These are phyloP conservation scores for Candida pseudoglaebosa DNA, from an alignment of 805 yeast species.

Conservation along the genomic window DNA sequence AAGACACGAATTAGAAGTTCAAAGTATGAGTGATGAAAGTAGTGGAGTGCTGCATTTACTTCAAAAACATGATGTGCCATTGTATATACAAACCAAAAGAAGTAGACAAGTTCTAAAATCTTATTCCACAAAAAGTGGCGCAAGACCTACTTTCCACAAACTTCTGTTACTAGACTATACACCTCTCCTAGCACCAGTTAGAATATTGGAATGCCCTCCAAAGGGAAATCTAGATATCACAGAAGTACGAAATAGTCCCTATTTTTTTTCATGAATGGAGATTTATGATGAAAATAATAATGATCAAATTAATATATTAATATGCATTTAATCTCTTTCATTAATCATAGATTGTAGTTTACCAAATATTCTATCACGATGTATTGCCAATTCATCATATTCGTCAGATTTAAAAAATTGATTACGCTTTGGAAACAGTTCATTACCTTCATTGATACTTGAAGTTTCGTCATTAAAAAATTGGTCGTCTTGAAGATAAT, in stretches of 20 bases:
- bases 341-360: constrained; percentile 53
- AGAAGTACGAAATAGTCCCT: constrained; percentile 28
- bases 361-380: constrained; percentile 61
- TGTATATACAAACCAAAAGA: constrained; percentile 13
- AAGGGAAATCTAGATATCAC: constrained; percentile 31
- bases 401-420: constrained; percentile 54
- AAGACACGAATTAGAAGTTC: constrained; percentile 12
- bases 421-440: constrained; percentile 37
- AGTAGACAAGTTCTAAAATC: constrained; percentile 3
- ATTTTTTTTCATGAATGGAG: constrained; percentile 30
- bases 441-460: constrained; percentile 38
- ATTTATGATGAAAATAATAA: neutral
- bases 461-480: constrained; percentile 7
- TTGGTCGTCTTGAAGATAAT: constrained; percentile 9
- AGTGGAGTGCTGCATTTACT: constrained; percentile 8
- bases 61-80: constrained; percentile 18
- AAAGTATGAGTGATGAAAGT: constrained; percentile 4
- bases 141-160: neutral
- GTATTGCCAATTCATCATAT: constrained; percentile 58
- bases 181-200: constrained; percentile 31
- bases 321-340: constrained; percentile 16
- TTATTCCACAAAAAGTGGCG: constrained; percentile 3
- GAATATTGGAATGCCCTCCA: constrained; percentile 23
- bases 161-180: constrained; percentile 8
- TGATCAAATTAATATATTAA: too few species aligned